phyloP scores from a whole-genome alignment of 2,329 filamentous ascomycete species.

The Cercospora zeae-maydis region DNA sequence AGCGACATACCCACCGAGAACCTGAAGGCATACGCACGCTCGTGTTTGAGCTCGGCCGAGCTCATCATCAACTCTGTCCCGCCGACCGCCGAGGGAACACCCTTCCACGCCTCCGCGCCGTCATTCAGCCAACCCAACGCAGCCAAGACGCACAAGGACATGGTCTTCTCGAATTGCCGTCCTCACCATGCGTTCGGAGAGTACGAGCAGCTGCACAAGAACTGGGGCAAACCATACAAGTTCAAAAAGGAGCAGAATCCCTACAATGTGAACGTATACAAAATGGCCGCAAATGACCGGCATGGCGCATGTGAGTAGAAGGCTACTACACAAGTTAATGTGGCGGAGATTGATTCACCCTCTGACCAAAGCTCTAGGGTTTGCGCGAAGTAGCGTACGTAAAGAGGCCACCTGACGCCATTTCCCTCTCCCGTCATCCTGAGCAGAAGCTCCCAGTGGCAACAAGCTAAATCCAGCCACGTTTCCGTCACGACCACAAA shows the following conservation, averaged over 20 bases:
- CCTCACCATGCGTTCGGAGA: slow-evolving; percentile 49
- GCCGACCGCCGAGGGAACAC: slow-evolving; percentile 47
- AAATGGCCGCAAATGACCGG: slow-evolving; percentile 72
- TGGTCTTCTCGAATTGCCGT: slow-evolving; percentile 52
- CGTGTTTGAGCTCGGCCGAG: slow-evolving; percentile 56
- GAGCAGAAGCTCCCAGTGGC: neutral
- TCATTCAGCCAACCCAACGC: slow-evolving; percentile 56
- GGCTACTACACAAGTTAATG: no score
- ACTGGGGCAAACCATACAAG: slow-evolving; percentile 83
- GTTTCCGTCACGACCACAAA: neutral
- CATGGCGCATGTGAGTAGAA: slow-evolving; percentile 38
- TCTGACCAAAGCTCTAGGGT: slow-evolving; percentile 51
- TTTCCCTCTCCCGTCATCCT: neutral
- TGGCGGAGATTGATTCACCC: neutral
- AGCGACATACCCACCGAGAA: slow-evolving; percentile 43
- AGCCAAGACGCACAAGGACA: slow-evolving; percentile 49
- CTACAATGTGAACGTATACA: slow-evolving; percentile 72
- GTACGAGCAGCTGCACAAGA: slow-evolving; percentile 64
- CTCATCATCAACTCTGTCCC: slow-evolving; percentile 75
- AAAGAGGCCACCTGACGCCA: neutral
- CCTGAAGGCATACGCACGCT: slow-evolving; percentile 41
- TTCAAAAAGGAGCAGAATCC: slow-evolving; percentile 69
- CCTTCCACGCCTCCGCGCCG: slow-evolving; percentile 48
- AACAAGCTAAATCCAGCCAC: neutral
- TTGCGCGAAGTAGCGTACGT: slow-evolving; percentile 70